A percentile compares a stretch with the other conserved stretches of the same genome.
These are phyloP conservation scores for Pholiota conissans DNA, from an alignment of 768 basidiomycete genomes.

Conservation along the genomic window DNA sequence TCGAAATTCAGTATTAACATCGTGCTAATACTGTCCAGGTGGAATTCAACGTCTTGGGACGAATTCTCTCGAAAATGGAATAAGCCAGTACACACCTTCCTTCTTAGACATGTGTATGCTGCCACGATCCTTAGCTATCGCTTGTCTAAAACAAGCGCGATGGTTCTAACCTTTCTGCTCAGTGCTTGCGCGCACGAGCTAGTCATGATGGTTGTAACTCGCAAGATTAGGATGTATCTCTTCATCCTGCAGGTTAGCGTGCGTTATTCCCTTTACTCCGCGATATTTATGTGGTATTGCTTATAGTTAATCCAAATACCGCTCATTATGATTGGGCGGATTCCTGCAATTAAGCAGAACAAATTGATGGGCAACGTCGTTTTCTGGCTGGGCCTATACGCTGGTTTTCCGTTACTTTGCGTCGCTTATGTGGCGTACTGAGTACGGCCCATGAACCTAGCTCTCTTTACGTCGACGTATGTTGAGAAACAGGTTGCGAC, in stretches of 20 bases:
- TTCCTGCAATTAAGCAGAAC: conserved; percentile 78
- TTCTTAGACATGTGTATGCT: conserved; percentile 94
- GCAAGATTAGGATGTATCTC: conserved; percentile 89
- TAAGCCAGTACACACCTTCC: conserved; percentile 91
- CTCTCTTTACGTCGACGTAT: not conserved
- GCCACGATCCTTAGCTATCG: conserved; percentile 79
- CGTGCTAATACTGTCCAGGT: conserved; percentile 41
- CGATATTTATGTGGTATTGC: conserved; percentile 10
- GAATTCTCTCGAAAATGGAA: conserved; percentile 99
- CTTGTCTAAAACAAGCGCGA: conserved; percentile 76
- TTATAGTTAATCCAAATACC: conserved; percentile 85
- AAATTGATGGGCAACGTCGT: conserved; percentile 80
- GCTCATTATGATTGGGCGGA: conserved; percentile 77
- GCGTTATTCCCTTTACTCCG: not conserved
- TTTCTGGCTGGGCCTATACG: conserved; percentile 92
- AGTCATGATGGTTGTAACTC: conserved; percentile 94
- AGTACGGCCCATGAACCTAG: not conserved
- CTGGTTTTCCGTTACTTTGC: conserved; percentile 91
- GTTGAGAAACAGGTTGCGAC: not conserved
- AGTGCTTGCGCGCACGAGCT: conserved; percentile 91
- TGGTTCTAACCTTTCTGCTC: conserved; percentile 90
- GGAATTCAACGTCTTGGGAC: conserved; percentile 97
- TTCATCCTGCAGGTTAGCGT: conserved; percentile 67
- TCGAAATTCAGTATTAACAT: not conserved
- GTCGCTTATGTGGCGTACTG: conserved; percentile 59